Base-by-base conservation (phyloP, 2,329 filamentous ascomycete genomes). In the Calonectria henricotiae region DNA sequence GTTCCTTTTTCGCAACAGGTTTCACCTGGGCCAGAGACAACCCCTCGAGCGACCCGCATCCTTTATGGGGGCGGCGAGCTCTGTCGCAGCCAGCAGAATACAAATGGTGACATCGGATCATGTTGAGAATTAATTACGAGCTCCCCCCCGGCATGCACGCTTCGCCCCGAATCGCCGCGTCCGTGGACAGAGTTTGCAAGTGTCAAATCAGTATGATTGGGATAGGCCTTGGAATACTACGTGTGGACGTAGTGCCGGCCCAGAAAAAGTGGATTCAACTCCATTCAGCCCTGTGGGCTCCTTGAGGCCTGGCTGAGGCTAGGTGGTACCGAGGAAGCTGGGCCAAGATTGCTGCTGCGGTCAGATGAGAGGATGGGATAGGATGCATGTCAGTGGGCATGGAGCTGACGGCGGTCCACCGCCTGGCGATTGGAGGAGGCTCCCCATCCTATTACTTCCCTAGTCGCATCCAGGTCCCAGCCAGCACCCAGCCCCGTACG, bases 221-320 rank as follows among this genome's bases (percentile, higher is more conserved):
- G 54, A 67, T 62, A 51, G 35, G 27, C 47, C 35, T 8, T 39
- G 12, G n/a, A 58, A 58, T 58, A 41, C 37, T 43, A 41, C 23
- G 62, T 35, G 62, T 47, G 32, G 44, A 47, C 55, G 27, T 49
- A 47, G n/a, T 13, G 32, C 44, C 2, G 44, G 61, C 61, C 51
- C 51, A 39, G 51, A 46, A 63, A 63, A 51, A 55, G 65, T 61
- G 64, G 65, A 35, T 41, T 41, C 11, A 30, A 60, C 23, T 66
- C 71, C 66, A 46, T 76, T 77, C 76, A 77, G 76, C 75, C 76
- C 73, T 77, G 75, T 65, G 72, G 71, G 43, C 58, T 47, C 63
- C 54, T 49, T 49, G 47, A 61, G 49, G 39, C 27, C 41, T 58
- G 35, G 51, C 51, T 58, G 51, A 58, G 51, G 32, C 51, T 58